Evolutionary conservation across 148 eudicot species (phyloP).

Genomic region (Diospyros kaki): DNA sequence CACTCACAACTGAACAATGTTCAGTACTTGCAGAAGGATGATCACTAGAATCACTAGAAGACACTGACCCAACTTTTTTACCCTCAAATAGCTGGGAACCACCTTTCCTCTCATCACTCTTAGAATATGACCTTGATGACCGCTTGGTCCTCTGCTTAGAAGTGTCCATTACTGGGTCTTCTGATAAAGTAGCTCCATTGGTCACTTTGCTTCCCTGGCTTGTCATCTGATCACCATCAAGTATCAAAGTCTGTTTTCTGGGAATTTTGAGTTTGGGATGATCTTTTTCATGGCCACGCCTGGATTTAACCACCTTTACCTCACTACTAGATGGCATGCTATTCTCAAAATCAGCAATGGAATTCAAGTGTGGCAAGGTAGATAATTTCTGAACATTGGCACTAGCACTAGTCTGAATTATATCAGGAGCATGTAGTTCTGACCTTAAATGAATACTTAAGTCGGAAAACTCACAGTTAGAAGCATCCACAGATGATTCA

Average conservation of each 20-base stretch:
- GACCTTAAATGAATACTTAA: conserved; percentile 25
- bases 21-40: conserved; percentile 13
- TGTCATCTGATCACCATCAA: conserved; percentile 11
- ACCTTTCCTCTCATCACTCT: conserved; percentile 11
- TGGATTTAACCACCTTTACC: conserved; percentile 5
- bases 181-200: conserved; percentile 14
- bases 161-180: conserved; percentile 11
- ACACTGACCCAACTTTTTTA: conserved; percentile 11
- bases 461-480: conserved; percentile 15
- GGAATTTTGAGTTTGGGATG: conserved; percentile 5
- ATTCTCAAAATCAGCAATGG: background rate
- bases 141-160: conserved; percentile 15
- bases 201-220: conserved; percentile 13
- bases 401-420: conserved; percentile 9
- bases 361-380: conserved; percentile 10
- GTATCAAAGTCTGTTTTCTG: conserved; percentile 14
- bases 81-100: conserved; percentile 12
- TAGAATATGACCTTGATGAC: conserved; percentile 10
- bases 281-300: conserved; percentile 13
- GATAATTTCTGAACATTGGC: conserved; percentile 11
- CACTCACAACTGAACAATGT: conserved; percentile 4
- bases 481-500: conserved; percentile 19
- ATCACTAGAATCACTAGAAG: conserved; percentile 11
- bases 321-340: background rate
- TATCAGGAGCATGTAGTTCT: conserved; percentile 17